Evolutionary conservation across 768 basidiomycete genomes (phyloP), one percentile per base, ranked within the genome.

Genomic region (Kwoniella sp.): DNA sequence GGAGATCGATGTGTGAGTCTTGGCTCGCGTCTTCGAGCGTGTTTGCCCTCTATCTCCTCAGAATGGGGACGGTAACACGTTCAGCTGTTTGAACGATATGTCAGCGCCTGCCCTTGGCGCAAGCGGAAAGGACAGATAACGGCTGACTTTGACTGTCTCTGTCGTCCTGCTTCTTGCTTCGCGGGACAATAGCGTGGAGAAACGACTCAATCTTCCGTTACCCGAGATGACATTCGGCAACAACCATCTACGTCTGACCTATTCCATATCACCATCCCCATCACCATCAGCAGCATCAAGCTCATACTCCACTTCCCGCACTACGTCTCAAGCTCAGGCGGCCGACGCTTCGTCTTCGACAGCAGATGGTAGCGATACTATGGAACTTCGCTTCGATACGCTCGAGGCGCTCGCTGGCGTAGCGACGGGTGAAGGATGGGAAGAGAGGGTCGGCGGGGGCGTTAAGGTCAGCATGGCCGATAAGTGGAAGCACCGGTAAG

Each of bases 191-290:
- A 45, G 41, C 8, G 79, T 76, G 0, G 76, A 81, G 26, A 77
- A 73, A n/a, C 61, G 65, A 1, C 69, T 83, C 22, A 87, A 88
- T 1, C 84, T 98, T 26, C 91, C 95, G 0, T 81, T 95, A 1
- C 96, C 96, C 1, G 96, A 99, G 79, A 98, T 98, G 92, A 93
- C 91, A 0, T 98, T 97, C 74, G 93, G 93, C 4, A 87, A 86
- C 79, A 98, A 98, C 80, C 78, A 77, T 17, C 84, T 99, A 9
- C 82, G 84, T 2, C 81, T 98, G 26, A 83, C 84, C 31, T 91
- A 97, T 72, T 82, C 62, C 12, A 15, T 68, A 23, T 60, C 59
- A 15, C 50, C 64, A 9, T 37, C n/a, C n/a, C n/a, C n/a, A n/a
- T n/a, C n/a, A n/a, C n/a, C 53, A 22, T 26, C 58, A 13, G 56